Conservation (phyloP, 805 yeast species). For the Kodamaea fukazawae region DNA sequence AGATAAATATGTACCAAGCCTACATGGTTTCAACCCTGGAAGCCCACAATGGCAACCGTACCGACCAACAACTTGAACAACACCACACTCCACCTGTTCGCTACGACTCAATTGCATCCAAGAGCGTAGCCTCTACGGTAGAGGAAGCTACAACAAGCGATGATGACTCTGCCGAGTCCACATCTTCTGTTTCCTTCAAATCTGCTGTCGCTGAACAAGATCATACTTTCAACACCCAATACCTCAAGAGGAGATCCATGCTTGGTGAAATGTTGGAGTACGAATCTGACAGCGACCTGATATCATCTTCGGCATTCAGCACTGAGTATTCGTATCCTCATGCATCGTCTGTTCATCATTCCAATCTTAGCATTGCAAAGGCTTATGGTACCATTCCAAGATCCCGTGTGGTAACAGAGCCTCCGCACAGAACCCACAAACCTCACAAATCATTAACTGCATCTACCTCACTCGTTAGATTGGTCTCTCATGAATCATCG, state of each 20-base stretch:
- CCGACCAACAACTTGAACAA: too few relatives aligned
- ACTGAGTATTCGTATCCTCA: background rate
- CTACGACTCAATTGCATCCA: too few relatives aligned
- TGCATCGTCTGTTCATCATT: constrained; percentile 3
- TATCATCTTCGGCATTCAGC: constrained; percentile 7
- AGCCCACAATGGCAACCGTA: too few relatives aligned
- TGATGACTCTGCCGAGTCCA: background rate
- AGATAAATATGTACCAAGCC: constrained; percentile 33
- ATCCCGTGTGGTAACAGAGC: background rate
- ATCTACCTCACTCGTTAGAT: too few relatives aligned
- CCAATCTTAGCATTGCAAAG: constrained; percentile 15
- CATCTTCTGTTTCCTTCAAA: background rate
- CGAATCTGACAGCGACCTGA: constrained; percentile 28
- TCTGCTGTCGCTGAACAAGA: constrained; percentile 10
- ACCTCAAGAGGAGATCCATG: constrained; percentile 37
- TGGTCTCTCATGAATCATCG: too few relatives aligned
- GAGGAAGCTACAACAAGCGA: background rate
- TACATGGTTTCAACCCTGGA: constrained; percentile 11
- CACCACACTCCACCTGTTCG: too few relatives aligned
- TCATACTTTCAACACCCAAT: constrained; percentile 23
- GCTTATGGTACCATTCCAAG: constrained; percentile 17
- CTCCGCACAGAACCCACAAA: too few relatives aligned
- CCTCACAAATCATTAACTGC: too few relatives aligned
- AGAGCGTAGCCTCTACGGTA: background rate
- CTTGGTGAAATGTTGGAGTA: constrained; percentile 46